Percentiles rank a stretch among this genome's conserved stretches.
phyloP scores from a whole-genome alignment of 2,329 filamentous ascomycete genomes.

The Bipolaris bicolor region DNA sequence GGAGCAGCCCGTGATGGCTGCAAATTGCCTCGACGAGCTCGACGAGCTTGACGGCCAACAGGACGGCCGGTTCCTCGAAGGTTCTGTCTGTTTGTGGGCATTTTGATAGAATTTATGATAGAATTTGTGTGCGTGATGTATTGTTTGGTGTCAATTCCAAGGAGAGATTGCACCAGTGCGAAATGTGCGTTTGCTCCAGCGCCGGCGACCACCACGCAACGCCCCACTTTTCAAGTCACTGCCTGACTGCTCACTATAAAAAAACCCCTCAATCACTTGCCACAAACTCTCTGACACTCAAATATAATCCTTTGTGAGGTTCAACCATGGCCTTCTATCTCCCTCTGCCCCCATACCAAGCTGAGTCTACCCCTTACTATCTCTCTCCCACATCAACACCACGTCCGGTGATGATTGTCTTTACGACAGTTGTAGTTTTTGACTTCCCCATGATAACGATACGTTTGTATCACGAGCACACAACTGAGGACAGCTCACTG shows the following conservation, averaged over 20 bases:
- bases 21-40: neutral
- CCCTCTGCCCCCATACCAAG: neutral
- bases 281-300: neutral
- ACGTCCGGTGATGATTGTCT: neutral
- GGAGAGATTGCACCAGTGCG: neutral
- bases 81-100: neutral
- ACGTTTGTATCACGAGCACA: neutral
- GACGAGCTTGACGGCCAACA: neutral
- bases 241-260: neutral
- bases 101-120: neutral
- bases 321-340: neutral
- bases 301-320: neutral
- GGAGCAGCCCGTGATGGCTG: too few relatives aligned
- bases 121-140: neutral
- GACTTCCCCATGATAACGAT: neutral
- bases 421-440: slow-evolving; percentile 4
- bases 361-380: neutral
- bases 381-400: neutral
- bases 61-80: neutral
- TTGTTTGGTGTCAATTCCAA: neutral
- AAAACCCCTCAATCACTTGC: neutral
- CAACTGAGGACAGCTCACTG: neutral
- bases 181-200: neutral
- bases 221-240: neutral
- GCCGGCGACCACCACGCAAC: neutral